Evolutionary conservation across 192 early-diverging fungal genomes (phyloP), one percentile per base, ranked within the genome.

Genomic region (Chytriomyces confervae): DNA sequence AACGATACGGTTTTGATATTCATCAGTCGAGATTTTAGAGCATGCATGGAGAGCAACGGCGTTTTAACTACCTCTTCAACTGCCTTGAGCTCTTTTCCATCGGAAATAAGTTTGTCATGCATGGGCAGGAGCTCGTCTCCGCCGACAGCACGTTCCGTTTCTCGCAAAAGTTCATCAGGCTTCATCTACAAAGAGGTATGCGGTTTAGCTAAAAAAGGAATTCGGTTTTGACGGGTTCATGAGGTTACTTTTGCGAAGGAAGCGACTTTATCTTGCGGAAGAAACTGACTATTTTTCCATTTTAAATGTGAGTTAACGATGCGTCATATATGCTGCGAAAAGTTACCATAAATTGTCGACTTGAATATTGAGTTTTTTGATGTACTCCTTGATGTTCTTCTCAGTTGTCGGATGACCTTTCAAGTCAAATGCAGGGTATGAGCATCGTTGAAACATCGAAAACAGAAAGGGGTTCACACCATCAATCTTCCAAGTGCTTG

Each of bases 181-280:
- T 88, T 84, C 90, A 99, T 89, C 85, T 95, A 72, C n/a, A 44
- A 49, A 11, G 5, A 36, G 49, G 2, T 43, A 47, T 43, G 50
- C 16, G 23, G 66, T 57, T 46, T 46, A 50, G 18, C 66, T 23
- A 43, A 76, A 13, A 61, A 16, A 61, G 24, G 63, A 65, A 65
- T 29, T 20, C 5, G 20, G 11, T 23, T 16, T 2, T 13, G 63
- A 20, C 11, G 24, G 36, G 36, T 11, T 13, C 62, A 36, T 60
- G 16, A 9, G n/a, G 1, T 60, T 23, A 93, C 89, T 82, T 93
- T 91, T 5, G 96, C 95, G 78, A 99, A 99, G 72, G 95, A 94
- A 6, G 91, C 88, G 6, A 99, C 97, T 66, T 90, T 87, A 82
- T 99, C 97, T 79, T 99, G 97, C 7, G 97, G 97, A 69, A 99